phyloP scores from a whole-genome alignment of 2,329 filamentous ascomycete genomes.

The Penicillium glabrum region DNA sequence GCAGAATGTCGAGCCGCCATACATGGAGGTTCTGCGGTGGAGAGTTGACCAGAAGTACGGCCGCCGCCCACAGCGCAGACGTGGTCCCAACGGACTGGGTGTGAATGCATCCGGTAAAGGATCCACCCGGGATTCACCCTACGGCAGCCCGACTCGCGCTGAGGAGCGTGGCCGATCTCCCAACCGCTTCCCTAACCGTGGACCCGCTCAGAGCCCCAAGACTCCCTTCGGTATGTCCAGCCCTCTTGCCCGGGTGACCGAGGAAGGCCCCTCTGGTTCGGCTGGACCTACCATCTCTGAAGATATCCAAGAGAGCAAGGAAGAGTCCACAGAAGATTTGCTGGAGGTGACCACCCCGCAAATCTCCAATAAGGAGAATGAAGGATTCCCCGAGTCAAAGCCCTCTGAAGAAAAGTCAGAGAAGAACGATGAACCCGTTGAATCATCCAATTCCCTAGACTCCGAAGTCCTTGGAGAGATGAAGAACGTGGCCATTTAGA shows the following conservation, averaged over 20 bases:
- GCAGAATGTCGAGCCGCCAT: conserved; percentile 83
- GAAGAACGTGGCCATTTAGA: conserved; percentile 49
- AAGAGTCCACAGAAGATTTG: conserved; percentile 37
- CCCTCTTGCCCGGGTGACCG: conserved; percentile 48
- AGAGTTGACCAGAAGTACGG: conserved; percentile 94
- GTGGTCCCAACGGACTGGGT: conserved; percentile 49
- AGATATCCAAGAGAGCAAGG: conserved; percentile 31
- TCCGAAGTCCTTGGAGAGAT: conserved; percentile 46
- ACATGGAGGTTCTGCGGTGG: conserved; percentile 94
- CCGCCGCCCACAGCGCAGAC: conserved; percentile 53
- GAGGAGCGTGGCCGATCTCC: conserved; percentile 52
- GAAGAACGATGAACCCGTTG: conserved; percentile 29
- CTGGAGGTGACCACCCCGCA: conserved; percentile 42
- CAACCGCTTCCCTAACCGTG: conserved; percentile 46
- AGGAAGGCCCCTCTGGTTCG: conserved; percentile 40
- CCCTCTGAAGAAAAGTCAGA: conserved; percentile 32
- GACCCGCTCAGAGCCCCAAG: conserved; percentile 45
- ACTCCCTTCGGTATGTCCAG: conserved; percentile 45
- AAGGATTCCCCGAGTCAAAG: conserved; percentile 24
- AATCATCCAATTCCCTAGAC: conserved; percentile 30
- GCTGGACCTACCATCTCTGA: conserved; percentile 36
- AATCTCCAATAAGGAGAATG: conserved; percentile 36
- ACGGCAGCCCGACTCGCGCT: conserved; percentile 46
- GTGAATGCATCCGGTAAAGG: conserved; percentile 53
- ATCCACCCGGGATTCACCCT: conserved; percentile 53